Percentiles rank a stretch among this genome's conserved stretches.
phyloP scores from a whole-genome alignment of 257 asterid genomes.

The Solanum chilense region DNA sequence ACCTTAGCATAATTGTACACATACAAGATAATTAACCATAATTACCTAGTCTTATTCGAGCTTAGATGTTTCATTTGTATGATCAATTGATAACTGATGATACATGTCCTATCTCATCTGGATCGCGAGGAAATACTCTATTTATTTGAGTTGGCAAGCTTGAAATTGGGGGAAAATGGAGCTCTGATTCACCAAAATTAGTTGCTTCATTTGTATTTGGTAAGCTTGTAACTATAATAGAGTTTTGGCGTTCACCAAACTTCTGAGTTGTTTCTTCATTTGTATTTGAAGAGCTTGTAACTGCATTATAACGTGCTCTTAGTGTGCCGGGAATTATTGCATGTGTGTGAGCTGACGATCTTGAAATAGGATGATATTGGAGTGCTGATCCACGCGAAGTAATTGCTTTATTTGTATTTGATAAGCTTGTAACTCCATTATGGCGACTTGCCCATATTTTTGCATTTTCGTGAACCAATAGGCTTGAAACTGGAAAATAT shows the following conservation, averaged over 20 bases:
- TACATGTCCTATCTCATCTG: background rate
- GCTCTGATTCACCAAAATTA: background rate
- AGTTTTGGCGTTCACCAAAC: background rate
- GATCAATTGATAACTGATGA: background rate
- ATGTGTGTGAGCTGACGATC: background rate
- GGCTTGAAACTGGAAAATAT: too few relatives aligned
- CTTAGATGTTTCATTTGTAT: background rate
- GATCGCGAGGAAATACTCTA: background rate
- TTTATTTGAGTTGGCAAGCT: background rate
- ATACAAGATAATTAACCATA: background rate
- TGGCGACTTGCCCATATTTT: too few relatives aligned
- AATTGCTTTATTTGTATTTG: too few relatives aligned
- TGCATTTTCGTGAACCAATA: too few relatives aligned
- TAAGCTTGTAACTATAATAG: background rate
- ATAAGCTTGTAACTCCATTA: too few relatives aligned
- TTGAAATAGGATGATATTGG: background rate
- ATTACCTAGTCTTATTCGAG: background rate
- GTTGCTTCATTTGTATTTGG: background rate
- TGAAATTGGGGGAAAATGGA: background rate
- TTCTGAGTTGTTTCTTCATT: background rate
- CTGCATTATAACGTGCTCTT: background rate
- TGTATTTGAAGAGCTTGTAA: background rate
- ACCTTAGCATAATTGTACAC: background rate
- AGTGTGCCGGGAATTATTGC: background rate
- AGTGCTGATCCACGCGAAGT: too few relatives aligned